Percentiles rank a stretch among this genome's conserved stretches.
These are phyloP conservation scores for Proliferodiscus dingleyae DNA, from an alignment of 2,329 filamentous ascomycete species.

Conservation along the genomic window DNA sequence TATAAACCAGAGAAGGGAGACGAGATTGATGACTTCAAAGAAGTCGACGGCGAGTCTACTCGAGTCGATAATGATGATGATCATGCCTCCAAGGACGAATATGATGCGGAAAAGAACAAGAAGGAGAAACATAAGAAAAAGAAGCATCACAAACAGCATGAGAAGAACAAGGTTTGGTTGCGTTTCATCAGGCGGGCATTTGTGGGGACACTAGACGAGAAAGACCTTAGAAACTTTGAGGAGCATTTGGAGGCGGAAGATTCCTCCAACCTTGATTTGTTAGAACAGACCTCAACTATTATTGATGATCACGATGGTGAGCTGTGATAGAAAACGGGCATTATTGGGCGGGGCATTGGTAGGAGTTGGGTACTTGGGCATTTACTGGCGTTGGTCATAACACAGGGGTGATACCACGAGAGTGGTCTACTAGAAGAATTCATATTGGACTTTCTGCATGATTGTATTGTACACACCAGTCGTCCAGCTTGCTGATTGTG, in stretches of 20 bases:
- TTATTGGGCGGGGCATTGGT: constrained; percentile 2
- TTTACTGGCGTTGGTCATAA: constrained; percentile 3
- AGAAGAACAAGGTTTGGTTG: constrained; percentile 67
- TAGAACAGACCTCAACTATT: neutral
- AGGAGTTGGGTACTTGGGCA: constrained; percentile 5
- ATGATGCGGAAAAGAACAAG: constrained; percentile 26
- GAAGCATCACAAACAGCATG: constrained; percentile 48
- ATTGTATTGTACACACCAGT: neutral
- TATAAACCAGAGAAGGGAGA: constrained; percentile 35
- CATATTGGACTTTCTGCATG: neutral
- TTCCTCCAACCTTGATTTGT: neutral
- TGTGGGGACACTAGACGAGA: constrained; percentile 63
- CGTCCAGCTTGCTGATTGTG: neutral
- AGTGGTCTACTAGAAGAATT: neutral
- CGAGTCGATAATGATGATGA: constrained; percentile 20
- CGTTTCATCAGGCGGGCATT: constrained; percentile 76
- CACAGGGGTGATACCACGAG: neutral
- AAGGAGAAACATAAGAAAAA: constrained; percentile 36
- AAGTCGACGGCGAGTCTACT: constrained; percentile 23
- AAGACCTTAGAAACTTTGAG: constrained; percentile 49
- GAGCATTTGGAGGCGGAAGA: neutral
- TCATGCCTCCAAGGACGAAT: constrained; percentile 26
- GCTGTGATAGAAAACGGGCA: constrained; percentile 1
- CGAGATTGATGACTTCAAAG: constrained; percentile 17
- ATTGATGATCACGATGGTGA: constrained; percentile 10